phyloP scores from a whole-genome alignment of 2,329 filamentous ascomycete species.

The Pleomassaria siparia region DNA sequence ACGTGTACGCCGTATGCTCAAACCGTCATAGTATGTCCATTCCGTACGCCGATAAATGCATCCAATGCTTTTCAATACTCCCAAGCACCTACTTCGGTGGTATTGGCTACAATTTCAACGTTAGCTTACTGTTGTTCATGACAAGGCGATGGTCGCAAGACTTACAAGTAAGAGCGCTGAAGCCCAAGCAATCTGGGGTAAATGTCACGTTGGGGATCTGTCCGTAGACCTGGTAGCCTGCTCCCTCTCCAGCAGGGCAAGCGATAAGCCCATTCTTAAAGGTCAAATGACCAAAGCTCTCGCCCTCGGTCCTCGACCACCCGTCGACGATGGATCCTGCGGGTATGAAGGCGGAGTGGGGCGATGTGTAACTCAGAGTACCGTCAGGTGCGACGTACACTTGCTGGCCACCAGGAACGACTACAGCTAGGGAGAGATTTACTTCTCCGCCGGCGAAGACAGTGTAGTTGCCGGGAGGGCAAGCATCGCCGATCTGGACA shows the following conservation, averaged over 20 bases:
- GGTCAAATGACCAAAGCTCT: conserved; percentile 28
- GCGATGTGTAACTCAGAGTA: conserved; percentile 56
- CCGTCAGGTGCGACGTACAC: conserved; percentile 60
- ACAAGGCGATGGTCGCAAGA: conserved; percentile 1
- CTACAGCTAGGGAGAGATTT: conserved; percentile 45
- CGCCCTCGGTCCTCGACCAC: conserved; percentile 46
- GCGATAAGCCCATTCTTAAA: conserved; percentile 37
- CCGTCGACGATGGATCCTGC: conserved; percentile 53
- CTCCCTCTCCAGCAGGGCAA: conserved; percentile 26
- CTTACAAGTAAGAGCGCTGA: conserved; percentile 36
- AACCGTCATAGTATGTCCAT: neutral
- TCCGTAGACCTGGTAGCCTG: conserved; percentile 40
- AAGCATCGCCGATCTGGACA: conserved; percentile 37
- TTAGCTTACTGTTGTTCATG: conserved; percentile 7
- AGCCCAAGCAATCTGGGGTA: conserved; percentile 34
- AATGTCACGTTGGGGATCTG: conserved; percentile 22
- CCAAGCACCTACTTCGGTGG: conserved; percentile 35
- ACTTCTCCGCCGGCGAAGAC: conserved; percentile 44
- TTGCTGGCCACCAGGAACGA: conserved; percentile 64
- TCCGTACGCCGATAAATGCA: conserved; percentile 8
- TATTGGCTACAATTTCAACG: conserved; percentile 14
- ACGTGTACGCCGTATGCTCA: too few relatives aligned
- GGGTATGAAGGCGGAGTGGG: conserved; percentile 58
- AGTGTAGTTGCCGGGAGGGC: conserved; percentile 52
- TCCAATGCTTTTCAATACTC: conserved; percentile 32